Evolutionary conservation across 208 protist species (phyloP), one percentile per base, ranked within the genome.

Genomic region (Borovskyia barvae): DNA sequence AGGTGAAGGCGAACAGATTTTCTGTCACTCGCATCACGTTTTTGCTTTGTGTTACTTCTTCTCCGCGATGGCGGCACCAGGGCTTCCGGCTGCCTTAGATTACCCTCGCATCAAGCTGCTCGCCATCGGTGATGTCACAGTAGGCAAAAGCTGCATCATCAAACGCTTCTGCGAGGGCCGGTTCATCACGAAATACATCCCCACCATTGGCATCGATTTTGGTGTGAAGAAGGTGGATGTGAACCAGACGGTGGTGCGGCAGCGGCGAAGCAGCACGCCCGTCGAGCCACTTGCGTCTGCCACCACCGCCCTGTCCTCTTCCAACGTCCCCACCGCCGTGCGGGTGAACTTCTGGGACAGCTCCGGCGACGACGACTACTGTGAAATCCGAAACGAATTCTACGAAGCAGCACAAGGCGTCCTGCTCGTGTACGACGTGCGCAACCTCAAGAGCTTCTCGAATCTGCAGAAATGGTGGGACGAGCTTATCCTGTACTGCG

Each of bases 121-220:
- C 14, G 82, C 84, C 24, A 62, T 98, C 30, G 97, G 97, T 7
- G 78, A 93, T 29, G 62, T 72, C 14, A 82, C 83, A 25, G 81
- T 91, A 0, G 97, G 97, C 22, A 99, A 99, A 76, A 97, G 85
- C 48, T 98, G 96, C 54, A 39, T 98, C 7, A 96, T 99, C 28
- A 99, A 99, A 72, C 85, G 94, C 4, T 98, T 94, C 70, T 99
- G 97, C 68, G 97, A 99, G 67, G 87, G 85, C 6, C 76, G 96
- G 59, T 99, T 99, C 57, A 84, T 98, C 5, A 37, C 72, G 17
- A 96, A 97, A 66, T 98, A 99, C 77, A 93, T 98, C 36, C 77
- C 91, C 15, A 99, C 97, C 36, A 98, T 99, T 50, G 97, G 97
- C 64, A 92, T 99, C 48, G 97, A 99, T 77, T 99, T 95, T 50